Evolutionary conservation across 345 rosid species (phyloP).

Genomic region (Atalantia buxifolia): DNA sequence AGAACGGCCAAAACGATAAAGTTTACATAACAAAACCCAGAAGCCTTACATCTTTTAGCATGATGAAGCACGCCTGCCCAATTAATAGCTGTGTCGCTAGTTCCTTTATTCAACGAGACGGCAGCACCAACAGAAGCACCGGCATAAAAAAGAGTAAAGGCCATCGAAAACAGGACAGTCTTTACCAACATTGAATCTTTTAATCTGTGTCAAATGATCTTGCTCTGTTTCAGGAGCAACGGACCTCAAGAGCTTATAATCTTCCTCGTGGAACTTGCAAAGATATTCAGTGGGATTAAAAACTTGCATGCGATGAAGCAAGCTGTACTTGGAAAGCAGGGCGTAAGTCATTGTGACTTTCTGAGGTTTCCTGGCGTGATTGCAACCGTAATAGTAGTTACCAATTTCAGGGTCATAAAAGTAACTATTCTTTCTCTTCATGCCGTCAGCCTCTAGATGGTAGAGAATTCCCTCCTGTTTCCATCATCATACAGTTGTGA

Average conservation of each 20-base stretch:
- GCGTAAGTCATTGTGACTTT: slow-evolving; percentile 63
- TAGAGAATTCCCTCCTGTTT: slow-evolving; percentile 55
- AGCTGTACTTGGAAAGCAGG: slow-evolving; percentile 49
- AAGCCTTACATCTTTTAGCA: too few relatives aligned
- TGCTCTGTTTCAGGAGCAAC: too few relatives aligned
- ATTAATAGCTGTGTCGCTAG: too few relatives aligned
- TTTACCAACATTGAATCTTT: slow-evolving; percentile 44
- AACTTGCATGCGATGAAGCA: slow-evolving; percentile 42
- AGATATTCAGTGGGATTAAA: too few relatives aligned
- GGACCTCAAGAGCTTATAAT: too few relatives aligned
- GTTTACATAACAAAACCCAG: too few relatives aligned
- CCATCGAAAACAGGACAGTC: slow-evolving; percentile 76
- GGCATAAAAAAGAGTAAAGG: background rate
- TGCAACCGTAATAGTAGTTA: slow-evolving; percentile 51
- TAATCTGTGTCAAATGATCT: background rate
- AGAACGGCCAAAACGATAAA: too few relatives aligned
- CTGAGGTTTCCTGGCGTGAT: slow-evolving; percentile 68
- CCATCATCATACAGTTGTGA: slow-evolving; percentile 16
- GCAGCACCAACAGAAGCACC: too few relatives aligned
- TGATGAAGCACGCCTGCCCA: too few relatives aligned
- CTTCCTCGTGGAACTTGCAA: too few relatives aligned
- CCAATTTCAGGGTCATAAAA: slow-evolving; percentile 71
- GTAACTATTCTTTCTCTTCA: slow-evolving; percentile 63
- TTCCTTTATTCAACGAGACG: too few relatives aligned
- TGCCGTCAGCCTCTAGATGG: slow-evolving; percentile 44